phyloP scores from a whole-genome alignment of 768 basidiomycete genomes.

The Suillus placidus region DNA sequence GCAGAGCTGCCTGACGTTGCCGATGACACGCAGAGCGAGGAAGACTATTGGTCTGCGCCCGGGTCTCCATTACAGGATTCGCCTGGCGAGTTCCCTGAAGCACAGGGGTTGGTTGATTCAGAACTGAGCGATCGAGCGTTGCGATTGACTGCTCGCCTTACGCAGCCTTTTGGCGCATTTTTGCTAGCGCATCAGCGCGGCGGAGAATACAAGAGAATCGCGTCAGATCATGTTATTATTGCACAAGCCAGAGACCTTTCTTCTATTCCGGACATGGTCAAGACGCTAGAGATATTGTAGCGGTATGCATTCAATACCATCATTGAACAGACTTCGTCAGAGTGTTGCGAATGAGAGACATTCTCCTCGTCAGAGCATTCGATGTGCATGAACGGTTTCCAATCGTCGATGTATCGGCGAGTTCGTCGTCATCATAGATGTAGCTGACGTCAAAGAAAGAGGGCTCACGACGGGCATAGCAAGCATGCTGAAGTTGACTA shows the following conservation, averaged over 20 bases:
- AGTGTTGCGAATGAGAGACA: no score
- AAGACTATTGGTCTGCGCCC: no score
- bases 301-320: background rate
- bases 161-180: background rate
- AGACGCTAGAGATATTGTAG: background rate
- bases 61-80: no score
- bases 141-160: background rate
- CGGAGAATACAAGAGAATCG: no score
- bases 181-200: background rate
- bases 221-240: background rate
- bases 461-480: constrained; percentile 12
- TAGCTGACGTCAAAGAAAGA: constrained; percentile 16
- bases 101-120: background rate
- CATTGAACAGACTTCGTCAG: no score
- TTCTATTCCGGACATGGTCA: background rate
- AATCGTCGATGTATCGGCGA: constrained; percentile 10
- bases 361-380: no score
- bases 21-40: no score
- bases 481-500: constrained; percentile 11
- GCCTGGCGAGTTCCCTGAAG: no score
- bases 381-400: constrained; percentile 18
- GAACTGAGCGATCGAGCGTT: background rate
- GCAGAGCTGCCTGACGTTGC: no score
- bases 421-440: constrained; percentile 23
- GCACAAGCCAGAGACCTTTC: background rate